Evolutionary conservation across 441 rosid species (phyloP).

Genomic region (Aleurites moluccanus): DNA sequence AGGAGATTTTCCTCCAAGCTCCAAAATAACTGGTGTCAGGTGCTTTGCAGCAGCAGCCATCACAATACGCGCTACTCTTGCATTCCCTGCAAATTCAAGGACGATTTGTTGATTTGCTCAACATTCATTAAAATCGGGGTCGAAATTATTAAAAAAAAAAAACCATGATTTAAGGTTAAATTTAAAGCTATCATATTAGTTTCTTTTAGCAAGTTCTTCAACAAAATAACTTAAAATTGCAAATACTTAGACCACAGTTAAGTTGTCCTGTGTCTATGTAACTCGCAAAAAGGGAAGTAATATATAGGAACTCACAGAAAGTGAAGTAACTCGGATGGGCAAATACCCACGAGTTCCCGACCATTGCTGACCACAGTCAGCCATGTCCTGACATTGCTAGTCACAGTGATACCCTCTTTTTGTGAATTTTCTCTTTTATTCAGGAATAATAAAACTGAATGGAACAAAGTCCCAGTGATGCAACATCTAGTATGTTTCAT

Average conservation of each 20-base stretch:
- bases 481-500: no score
- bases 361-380: not conserved
- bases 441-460: no score
- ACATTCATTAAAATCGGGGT: not conserved
- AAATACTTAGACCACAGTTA: not conserved
- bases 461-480: no score
- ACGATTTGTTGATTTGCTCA: conserved; percentile 7
- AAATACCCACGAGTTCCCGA: not conserved
- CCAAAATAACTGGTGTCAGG: conserved; percentile 75
- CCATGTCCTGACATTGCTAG: not conserved
- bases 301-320: no score
- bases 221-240: conserved; percentile 1
- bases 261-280: not conserved
- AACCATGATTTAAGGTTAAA: not conserved
- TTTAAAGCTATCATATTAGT: conserved; percentile 15
- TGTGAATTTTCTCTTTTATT: no score
- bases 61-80: conserved; percentile 64
- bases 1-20: conserved; percentile 81
- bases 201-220: not conserved
- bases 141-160: not conserved
- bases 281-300: no score
- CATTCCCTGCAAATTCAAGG: conserved; percentile 50
- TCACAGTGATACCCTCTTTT: not conserved
- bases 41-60: conserved; percentile 86
- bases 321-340: no score